Evolutionary conservation across 1,139 yeast species (phyloP).

Genomic region (Pneumocystis carinii): DNA sequence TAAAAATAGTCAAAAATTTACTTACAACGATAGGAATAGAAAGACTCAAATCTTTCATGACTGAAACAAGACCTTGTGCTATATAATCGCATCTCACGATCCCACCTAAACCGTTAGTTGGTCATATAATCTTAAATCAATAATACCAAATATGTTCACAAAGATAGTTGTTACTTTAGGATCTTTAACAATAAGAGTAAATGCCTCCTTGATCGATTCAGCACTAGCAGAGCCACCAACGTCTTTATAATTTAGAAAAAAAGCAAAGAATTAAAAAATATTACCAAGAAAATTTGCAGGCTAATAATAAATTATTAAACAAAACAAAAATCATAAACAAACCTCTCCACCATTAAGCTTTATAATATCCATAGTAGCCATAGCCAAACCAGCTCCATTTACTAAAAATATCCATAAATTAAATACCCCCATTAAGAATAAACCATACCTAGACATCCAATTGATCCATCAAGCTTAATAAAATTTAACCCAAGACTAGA

Average conservation of each 20-base stretch:
- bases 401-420: conserved; percentile 27
- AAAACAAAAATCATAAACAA: neutral
- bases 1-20: neutral
- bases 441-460: conserved; percentile 57
- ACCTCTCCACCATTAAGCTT: conserved; percentile 90
- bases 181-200: conserved; percentile 82
- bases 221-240: conserved; percentile 99
- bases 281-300: conserved; percentile 81
- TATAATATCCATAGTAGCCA: conserved; percentile 99
- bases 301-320: conserved; percentile 3
- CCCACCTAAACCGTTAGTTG: conserved; percentile 32
- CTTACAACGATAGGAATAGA: conserved; percentile 42
- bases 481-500: conserved; percentile 81
- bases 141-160: conserved; percentile 83
- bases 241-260: conserved; percentile 30
- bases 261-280: neutral
- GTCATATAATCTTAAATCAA: neutral
- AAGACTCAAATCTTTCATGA: conserved; percentile 77
- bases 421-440: neutral
- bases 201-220: conserved; percentile 92
- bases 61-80: conserved; percentile 91
- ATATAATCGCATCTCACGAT: conserved; percentile 98
- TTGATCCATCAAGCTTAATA: conserved; percentile 94
- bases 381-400: conserved; percentile 99
- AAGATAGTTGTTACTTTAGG: conserved; percentile 85